phyloP scores from a whole-genome alignment of 371 early-diverging fungal genomes.

The Basidiobolus meristosporus region DNA sequence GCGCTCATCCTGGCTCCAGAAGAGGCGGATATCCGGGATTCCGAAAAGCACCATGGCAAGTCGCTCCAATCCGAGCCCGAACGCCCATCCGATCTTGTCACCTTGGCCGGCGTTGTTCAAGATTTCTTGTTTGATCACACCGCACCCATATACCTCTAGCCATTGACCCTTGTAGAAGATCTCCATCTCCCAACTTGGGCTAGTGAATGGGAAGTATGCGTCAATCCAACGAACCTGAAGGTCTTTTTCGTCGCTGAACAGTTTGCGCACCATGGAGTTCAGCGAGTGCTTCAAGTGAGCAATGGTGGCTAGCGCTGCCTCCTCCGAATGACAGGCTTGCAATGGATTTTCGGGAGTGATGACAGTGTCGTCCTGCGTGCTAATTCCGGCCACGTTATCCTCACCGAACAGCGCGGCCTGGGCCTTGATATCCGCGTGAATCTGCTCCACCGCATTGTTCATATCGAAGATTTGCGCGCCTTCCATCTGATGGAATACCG shows the following conservation, averaged over 20 bases:
- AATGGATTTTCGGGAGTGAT: constrained; percentile 27
- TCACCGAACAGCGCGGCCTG: no score
- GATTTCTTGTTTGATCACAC: constrained; percentile 74
- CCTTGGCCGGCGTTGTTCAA: constrained; percentile 45
- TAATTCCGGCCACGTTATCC: constrained; percentile 8
- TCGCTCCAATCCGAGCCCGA: constrained; percentile 92
- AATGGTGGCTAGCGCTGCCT: constrained; percentile 26
- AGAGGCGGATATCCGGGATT: constrained; percentile 91
- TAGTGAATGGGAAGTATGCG: constrained; percentile 89
- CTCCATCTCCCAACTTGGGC: constrained; percentile 93
- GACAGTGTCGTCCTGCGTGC: constrained; percentile 28
- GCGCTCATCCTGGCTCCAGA: constrained; percentile 84
- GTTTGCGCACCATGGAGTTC: constrained; percentile 53
- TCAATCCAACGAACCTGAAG: constrained; percentile 89
- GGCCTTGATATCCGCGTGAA: no score
- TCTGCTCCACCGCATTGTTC: no score
- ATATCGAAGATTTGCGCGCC: constrained; percentile 23
- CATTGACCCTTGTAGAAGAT: constrained; percentile 81
- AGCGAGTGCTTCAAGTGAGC: constrained; percentile 58
- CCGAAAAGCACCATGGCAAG: constrained; percentile 89
- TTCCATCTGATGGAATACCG: constrained; percentile 96
- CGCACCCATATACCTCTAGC: constrained; percentile 91
- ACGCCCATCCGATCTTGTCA: constrained; percentile 87
- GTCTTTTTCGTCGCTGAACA: constrained; percentile 37
- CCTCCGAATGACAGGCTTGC: constrained; percentile 25